phyloP scores from a whole-genome alignment of 805 yeast species.

The Torulaspora gathmanii region DNA sequence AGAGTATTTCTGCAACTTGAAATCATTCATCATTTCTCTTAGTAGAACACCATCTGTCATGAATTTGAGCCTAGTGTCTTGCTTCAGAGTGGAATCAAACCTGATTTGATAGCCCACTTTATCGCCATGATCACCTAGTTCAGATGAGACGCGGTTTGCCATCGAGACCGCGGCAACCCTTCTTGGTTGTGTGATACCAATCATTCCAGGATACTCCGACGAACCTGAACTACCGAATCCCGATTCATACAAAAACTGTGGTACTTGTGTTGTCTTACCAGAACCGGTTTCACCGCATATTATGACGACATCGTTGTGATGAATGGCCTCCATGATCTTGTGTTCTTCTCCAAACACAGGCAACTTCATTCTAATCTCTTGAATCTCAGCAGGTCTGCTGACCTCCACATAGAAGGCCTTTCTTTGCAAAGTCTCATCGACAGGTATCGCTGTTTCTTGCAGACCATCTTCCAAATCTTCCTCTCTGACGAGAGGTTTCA shows the following conservation, averaged over 20 bases:
- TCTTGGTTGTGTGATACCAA: conserved; percentile 94
- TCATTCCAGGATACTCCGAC: conserved; percentile 79
- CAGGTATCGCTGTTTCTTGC: conserved; percentile 57
- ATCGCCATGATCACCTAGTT: conserved; percentile 65
- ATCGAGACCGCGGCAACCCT: conserved; percentile 91
- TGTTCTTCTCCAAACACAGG: conserved; percentile 93
- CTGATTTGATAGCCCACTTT: conserved; percentile 79
- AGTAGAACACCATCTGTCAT: conserved; percentile 94
- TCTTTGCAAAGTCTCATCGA: conserved; percentile 47
- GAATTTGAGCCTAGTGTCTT: conserved; percentile 70
- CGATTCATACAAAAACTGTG: conserved; percentile 89
- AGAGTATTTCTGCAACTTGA: conserved; percentile 75
- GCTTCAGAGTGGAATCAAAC: conserved; percentile 63
- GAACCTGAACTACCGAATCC: conserved; percentile 67
- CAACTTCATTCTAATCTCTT: conserved; percentile 58
- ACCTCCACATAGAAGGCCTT: conserved; percentile 67
- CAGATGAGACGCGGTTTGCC: conserved; percentile 75
- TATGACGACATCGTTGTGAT: conserved; percentile 84
- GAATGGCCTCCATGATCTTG: conserved; percentile 89
- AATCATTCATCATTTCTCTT: conserved; percentile 89
- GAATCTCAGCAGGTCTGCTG: conserved; percentile 60
- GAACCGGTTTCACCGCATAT: conserved; percentile 98
- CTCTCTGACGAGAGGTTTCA: conserved; percentile 52
- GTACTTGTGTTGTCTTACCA: conserved; percentile 97
- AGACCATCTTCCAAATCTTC: conserved; percentile 73